Base-by-base conservation (phyloP, 2,329 filamentous ascomycete genomes). In the Colletotrichum lini region DNA sequence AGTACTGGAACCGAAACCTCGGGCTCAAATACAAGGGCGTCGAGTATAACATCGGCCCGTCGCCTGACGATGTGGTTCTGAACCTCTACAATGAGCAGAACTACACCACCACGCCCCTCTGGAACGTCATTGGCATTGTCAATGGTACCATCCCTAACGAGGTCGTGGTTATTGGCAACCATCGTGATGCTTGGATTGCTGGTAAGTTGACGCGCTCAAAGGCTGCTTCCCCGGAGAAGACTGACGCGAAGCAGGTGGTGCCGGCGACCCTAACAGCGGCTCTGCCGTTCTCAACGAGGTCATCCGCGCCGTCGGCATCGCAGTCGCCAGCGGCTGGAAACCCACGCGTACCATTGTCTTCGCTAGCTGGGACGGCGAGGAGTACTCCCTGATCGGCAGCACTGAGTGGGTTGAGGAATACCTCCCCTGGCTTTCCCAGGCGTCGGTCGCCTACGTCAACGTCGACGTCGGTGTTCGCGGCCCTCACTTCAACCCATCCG, bases 321-420 rank as follows among this genome's bases (percentile, higher is more conserved):
- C 94, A 8, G 80, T 95, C 2, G 86, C 90, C 35, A 87, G 87
- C 35, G 84, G 84, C 18, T 86, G 84, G 84, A 84, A 83, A 76
- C 84, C 96, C 0, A 86, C 95, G 23, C 92, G 96, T 26, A 98
- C 96, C 0, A 94, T 98, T 67, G 94, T 98, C 50, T 96, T 98
- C 78, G 95, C 93, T 26, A 92, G 89, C 79, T 94, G 92, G 92
- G 92, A 94, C 73, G 92, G 91, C 42, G 92, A 94, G 81, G 95
- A 98, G 80, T 97, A 98, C 75, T 94, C 93, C 0, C 87, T 98
- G 6, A 81, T 98, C 16, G 95, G 95, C 5, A 94, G 92, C 64
- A 97, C 95, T 0, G 95, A 98, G 78, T 98, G 95, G 94, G 94
- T 98, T 0, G 95, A 98, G 78, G 94, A 98, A 75, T 94, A 94